phyloP scores from a whole-genome alignment of 805 yeast genomes.

The Ogataea angusta region DNA sequence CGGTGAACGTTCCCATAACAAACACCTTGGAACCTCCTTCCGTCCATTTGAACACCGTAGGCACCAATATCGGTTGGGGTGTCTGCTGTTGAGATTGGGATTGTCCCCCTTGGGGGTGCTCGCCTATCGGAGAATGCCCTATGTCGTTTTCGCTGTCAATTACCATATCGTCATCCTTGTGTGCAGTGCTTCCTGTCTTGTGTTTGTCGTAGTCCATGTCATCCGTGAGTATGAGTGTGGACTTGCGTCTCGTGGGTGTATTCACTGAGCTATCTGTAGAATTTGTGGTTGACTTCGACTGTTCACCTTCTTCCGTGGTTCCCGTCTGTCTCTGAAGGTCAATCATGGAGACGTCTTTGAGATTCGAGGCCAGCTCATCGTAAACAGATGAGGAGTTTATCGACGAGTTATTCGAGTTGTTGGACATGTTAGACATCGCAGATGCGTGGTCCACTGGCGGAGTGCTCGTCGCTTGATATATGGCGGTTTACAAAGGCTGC shows the following conservation, averaged over 20 bases:
- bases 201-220: slow-evolving; percentile 57
- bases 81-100: slow-evolving; percentile 12
- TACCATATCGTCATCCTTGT: slow-evolving; percentile 30
- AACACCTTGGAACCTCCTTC: slow-evolving; percentile 96
- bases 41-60: slow-evolving; percentile 80
- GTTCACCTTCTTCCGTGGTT: not conserved
- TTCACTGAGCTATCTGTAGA: slow-evolving; percentile 2
- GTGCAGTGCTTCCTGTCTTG: slow-evolving; percentile 36
- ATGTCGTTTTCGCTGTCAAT: slow-evolving; percentile 29
- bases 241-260: slow-evolving; percentile 47
- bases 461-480: not conserved
- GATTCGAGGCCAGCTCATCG: slow-evolving; percentile 12
- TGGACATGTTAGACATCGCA: slow-evolving; percentile 8
- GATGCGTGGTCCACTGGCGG: slow-evolving; percentile 1
- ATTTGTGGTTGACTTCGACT: not conserved
- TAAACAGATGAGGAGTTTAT: slow-evolving; percentile 9
- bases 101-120: slow-evolving; percentile 14
- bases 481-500: not conserved
- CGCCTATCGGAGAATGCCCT: slow-evolving; percentile 19
- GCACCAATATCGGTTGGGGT: slow-evolving; percentile 32
- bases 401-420: slow-evolving; percentile 8
- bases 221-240: slow-evolving; percentile 68
- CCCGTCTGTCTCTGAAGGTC: slow-evolving; percentile 27
- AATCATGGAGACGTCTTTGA: slow-evolving; percentile 36
- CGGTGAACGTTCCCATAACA: slow-evolving; percentile 96